A percentile compares a stretch with the other conserved stretches of the same genome.
Conservation (phyloP, 1,284 basidiomycete genomes). For the Dichomitus squalens region DNA sequence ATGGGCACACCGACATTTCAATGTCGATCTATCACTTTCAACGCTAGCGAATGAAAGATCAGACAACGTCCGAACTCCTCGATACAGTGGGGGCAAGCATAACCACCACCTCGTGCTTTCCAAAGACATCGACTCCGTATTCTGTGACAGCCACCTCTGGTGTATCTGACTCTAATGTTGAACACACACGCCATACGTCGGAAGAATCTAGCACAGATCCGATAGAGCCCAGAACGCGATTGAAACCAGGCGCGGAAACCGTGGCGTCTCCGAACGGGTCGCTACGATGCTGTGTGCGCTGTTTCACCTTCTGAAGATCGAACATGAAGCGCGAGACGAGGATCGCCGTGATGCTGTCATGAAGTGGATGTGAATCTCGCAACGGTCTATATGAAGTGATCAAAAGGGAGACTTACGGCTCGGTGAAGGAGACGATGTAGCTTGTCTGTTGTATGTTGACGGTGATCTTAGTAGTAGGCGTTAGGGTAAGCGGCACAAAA, state of each 20-base stretch:
- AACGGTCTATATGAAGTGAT: no score
- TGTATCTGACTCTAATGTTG: no score
- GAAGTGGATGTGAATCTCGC: not conserved
- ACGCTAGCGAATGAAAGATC: no score
- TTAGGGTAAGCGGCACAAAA: no score
- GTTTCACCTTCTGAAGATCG: not conserved
- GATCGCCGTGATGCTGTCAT: conserved; percentile 4
- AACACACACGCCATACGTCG: not conserved
- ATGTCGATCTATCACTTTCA: no score
- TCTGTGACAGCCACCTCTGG: no score
- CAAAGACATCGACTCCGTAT: no score
- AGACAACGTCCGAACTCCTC: no score
- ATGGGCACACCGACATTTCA: no score
- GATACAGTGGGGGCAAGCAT: no score
- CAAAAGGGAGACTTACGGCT: not conserved
- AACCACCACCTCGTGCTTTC: no score
- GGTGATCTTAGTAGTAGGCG: not conserved
- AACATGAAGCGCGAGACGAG: conserved; percentile 4
- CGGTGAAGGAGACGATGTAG: conserved; percentile 1
- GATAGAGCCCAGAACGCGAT: not conserved
- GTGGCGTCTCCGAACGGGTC: not conserved
- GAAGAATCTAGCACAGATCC: not conserved
- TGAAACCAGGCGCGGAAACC: not conserved
- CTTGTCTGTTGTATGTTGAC: not conserved
- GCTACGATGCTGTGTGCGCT: not conserved